Evolutionary conservation across 352 stramenopile species (phyloP), one percentile per base, ranked within the genome.

Genomic region (Phytophthora pisi): DNA sequence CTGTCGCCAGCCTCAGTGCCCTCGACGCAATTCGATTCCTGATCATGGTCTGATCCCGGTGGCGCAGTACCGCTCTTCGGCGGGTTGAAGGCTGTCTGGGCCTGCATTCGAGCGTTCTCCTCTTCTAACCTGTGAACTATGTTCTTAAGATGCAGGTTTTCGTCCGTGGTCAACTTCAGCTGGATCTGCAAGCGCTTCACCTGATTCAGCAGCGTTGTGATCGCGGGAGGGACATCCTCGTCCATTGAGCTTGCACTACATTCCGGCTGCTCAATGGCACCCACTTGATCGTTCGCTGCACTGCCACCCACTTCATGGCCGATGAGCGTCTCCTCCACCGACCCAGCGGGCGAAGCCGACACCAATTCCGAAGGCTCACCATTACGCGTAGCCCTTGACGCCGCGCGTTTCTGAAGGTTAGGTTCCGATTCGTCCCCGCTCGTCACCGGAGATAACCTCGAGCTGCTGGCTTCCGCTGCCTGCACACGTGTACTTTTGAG

Each of bases 61-160:
- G 18, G 30, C 6, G 38, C 34, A 57, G 43, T 56, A 18, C 3
- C 24, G 20, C n/a, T 31, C 30, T 46, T 34, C 34, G 31, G 10
- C 60, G 30, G 30, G 43, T 64, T 31, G n/a, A 46, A 49, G 24
- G 20, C 24, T 50, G 43, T 63, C 23, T 55, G 49, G 30, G 30
- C 36, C 45, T 65, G 53, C 1, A 75, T 45, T 28, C 47, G 58
- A 1, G 51, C 50, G 30, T 74, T 75, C 15, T 73, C 58, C 10
- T 68, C 31, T 18, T 73, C 58, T 53, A 78, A 50, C 26, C 26
- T 54, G 10, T 51, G 36, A 16, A 78, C 57, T 30, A 43, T 68
- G 15, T 47, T 51, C 18, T 66, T 68, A 18, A 78, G 55, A 31
- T 75, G 58, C 7, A 51, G 38, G 7, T 78, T 78, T 63, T 74